These are phyloP conservation scores for Aspergillus carbonarius DNA, from an alignment of 2,329 filamentous ascomycete species.

Conservation along the genomic window DNA sequence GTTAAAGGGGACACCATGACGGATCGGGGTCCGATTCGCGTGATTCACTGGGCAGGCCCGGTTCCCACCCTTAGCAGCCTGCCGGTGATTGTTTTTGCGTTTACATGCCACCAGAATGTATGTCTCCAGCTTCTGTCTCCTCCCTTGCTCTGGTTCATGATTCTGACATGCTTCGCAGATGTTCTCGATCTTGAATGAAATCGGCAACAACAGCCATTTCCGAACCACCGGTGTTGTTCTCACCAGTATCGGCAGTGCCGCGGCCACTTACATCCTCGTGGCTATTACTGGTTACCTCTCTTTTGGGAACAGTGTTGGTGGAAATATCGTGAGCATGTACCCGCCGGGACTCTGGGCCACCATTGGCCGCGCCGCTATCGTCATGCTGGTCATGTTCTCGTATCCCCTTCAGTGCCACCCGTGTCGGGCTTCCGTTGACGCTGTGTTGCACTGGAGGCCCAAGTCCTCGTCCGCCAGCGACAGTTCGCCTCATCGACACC, in stretches of 20 bases:
- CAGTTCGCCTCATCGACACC: conserved; percentile 44
- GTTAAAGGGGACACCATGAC: conserved; percentile 71
- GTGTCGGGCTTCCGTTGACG: conserved; percentile 90
- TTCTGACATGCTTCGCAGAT: conserved; percentile 58
- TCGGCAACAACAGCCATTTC: conserved; percentile 76
- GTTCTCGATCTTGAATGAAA: conserved; percentile 98
- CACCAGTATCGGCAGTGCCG: conserved; percentile 85
- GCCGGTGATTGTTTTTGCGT: conserved; percentile 97
- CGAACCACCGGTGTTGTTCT: conserved; percentile 76
- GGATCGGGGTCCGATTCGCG: conserved; percentile 70
- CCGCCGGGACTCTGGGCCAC: conserved; percentile 77
- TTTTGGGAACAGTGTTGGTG: conserved; percentile 83
- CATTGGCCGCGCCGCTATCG: conserved; percentile 91
- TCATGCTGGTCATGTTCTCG: conserved; percentile 92
- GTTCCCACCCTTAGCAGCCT: conserved; percentile 79
- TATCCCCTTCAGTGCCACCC: conserved; percentile 95
- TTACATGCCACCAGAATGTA: conserved; percentile 98
- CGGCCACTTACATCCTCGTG: conserved; percentile 81
- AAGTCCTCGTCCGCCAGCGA: conserved; percentile 39
- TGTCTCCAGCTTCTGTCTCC: conserved; percentile 23
- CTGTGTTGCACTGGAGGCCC: conserved; percentile 90
- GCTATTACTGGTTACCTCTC: conserved; percentile 95
- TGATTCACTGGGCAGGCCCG: conserved; percentile 76
- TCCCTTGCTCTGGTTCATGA: not conserved
- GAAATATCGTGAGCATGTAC: conserved; percentile 95